Conservation (phyloP, 306 rosid genomes). For the Vigna radiata region DNA sequence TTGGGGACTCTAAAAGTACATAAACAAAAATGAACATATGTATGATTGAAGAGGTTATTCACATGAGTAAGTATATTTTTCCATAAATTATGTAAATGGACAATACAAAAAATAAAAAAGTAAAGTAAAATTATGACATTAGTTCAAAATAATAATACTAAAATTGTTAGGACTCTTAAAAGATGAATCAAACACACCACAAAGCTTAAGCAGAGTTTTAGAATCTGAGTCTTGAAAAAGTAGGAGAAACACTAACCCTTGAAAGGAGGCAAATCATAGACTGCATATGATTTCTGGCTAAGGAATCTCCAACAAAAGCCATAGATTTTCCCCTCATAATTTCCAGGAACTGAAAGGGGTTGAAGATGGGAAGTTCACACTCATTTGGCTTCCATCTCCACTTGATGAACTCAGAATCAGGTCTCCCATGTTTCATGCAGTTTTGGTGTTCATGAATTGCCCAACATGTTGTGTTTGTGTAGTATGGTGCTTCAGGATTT, state of each 20-base stretch:
- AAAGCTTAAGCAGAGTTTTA: background rate
- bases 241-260: slow-evolving; percentile 44
- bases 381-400: slow-evolving; percentile 92
- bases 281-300: slow-evolving; percentile 86
- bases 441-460: slow-evolving; percentile 85
- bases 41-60: too few relatives aligned
- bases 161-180: too few relatives aligned
- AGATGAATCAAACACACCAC: background rate
- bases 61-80: too few relatives aligned
- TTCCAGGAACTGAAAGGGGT: slow-evolving; percentile 78
- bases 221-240: background rate
- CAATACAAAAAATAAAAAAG: too few relatives aligned
- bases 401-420: slow-evolving; percentile 75
- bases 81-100: too few relatives aligned
- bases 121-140: too few relatives aligned
- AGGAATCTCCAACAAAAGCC: slow-evolving; percentile 92
- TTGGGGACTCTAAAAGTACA: background rate
- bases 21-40: background rate
- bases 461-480: slow-evolving; percentile 76
- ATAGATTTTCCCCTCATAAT: slow-evolving; percentile 72
- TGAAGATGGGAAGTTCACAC: slow-evolving; percentile 76
- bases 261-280: slow-evolving; percentile 76
- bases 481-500: slow-evolving; percentile 75
- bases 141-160: too few relatives aligned
- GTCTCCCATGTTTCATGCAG: slow-evolving; percentile 84